phyloP scores from a whole-genome alignment of 75 land plant species.

The Selaginella tamariscina region DNA sequence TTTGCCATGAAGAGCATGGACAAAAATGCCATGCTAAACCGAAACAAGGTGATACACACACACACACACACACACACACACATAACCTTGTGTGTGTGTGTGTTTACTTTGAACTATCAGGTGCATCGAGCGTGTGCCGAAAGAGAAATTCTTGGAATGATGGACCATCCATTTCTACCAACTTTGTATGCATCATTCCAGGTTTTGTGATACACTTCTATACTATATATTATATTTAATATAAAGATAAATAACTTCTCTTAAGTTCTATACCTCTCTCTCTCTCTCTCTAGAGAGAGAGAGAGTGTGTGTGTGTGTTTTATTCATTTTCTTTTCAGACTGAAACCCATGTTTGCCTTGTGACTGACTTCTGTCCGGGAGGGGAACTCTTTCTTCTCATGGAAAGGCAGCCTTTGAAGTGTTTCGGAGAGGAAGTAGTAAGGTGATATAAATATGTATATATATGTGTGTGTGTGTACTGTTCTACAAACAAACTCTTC shows the following conservation, averaged over 20 bases:
- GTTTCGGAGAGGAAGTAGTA: conserved; percentile 58
- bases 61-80: too few species aligned
- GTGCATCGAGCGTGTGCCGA: conserved; percentile 82
- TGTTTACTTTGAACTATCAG: conserved; percentile 19
- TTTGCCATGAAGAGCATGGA: conserved; percentile 99
- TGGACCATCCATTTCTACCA: conserved; percentile 83
- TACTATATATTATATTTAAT: too few species aligned
- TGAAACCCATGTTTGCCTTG: conserved; percentile 64
- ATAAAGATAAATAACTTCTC: too few species aligned
- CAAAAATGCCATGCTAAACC: conserved; percentile 65
- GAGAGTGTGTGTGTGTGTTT: too few species aligned
- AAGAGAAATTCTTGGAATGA: conserved; percentile 65
- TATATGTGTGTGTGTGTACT: too few species aligned
- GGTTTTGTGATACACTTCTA: conserved; percentile 25
- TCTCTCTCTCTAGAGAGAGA: neutral
- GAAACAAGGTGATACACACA: conserved; percentile 84
- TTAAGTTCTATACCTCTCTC: neutral
- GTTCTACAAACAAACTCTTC: too few species aligned
- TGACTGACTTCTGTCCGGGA: conserved; percentile 72
- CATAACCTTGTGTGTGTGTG: too few species aligned
- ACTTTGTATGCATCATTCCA: conserved; percentile 84
- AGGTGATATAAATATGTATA: conserved; percentile 47
- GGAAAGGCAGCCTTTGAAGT: conserved; percentile 61
- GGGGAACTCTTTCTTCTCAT: conserved; percentile 72
- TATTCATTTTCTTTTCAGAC: conserved; percentile 46